phyloP scores from a whole-genome alignment of 2,329 filamentous ascomycete species.

The Grosmannia clavigera region DNA sequence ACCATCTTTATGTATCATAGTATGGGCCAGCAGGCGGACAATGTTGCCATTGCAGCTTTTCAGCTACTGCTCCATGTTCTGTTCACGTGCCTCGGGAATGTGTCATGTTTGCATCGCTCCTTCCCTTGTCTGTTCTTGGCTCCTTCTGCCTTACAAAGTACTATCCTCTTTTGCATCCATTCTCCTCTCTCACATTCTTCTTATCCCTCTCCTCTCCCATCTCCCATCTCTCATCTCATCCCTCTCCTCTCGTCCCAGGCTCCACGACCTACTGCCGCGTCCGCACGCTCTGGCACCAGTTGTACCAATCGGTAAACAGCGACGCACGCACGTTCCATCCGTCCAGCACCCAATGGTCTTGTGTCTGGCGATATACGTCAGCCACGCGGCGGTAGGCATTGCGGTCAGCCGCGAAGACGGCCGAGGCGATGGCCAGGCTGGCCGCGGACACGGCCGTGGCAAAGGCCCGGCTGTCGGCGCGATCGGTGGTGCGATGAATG shows the following conservation, averaged over 20 bases:
- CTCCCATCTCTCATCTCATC: not conserved
- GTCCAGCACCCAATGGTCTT: slow-evolving; percentile 46
- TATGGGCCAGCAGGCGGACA: not conserved
- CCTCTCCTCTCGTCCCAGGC: not conserved
- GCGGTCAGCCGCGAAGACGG: slow-evolving; percentile 43
- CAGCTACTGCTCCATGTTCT: not conserved
- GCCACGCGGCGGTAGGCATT: slow-evolving; percentile 41
- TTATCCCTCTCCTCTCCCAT: not conserved
- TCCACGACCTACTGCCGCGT: not conserved
- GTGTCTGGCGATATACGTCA: slow-evolving; percentile 50
- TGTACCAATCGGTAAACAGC: slow-evolving; percentile 62
- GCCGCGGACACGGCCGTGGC: slow-evolving; percentile 62
- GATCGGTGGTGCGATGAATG: slow-evolving; percentile 50
- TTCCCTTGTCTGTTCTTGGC: not conserved
- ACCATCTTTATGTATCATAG: not conserved
- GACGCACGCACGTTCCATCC: slow-evolving; percentile 47
- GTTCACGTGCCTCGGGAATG: not conserved
- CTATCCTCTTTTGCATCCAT: not conserved
- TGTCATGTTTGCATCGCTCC: not conserved
- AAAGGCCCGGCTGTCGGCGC: slow-evolving; percentile 49
- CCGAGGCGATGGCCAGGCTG: slow-evolving; percentile 53
- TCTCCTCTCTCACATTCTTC: not conserved
- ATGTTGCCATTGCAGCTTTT: not conserved
- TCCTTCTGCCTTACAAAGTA: not conserved
- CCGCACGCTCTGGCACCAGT: slow-evolving; percentile 38